Conservation (phyloP, 768 basidiomycete genomes). For the Pisolithus marmoratus region DNA sequence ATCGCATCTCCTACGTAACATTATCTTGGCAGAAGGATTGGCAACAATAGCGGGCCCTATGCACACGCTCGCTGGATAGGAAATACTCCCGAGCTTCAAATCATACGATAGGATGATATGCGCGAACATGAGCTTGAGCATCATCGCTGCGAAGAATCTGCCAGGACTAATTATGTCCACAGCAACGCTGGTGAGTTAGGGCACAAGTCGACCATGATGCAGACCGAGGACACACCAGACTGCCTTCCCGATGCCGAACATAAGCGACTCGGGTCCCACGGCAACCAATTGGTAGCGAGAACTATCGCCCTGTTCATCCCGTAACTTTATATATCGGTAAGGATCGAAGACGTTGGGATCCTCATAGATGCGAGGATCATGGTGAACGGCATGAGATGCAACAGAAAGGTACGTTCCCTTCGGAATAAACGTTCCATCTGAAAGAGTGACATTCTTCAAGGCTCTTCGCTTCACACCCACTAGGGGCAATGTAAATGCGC, state of each 20-base stretch:
- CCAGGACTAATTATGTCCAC: slow-evolving; percentile 26
- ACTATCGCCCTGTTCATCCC: slow-evolving; percentile 26
- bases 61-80: too few species aligned
- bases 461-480: slow-evolving; percentile 29
- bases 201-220: background rate
- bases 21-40: too few species aligned
- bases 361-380: slow-evolving; percentile 21
- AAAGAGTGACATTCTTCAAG: slow-evolving; percentile 29
- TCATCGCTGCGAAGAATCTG: slow-evolving; percentile 36
- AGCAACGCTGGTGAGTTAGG: background rate
- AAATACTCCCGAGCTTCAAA: slow-evolving; percentile 37
- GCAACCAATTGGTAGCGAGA: slow-evolving; percentile 32
- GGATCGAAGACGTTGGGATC: slow-evolving; percentile 37
- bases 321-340: slow-evolving; percentile 41
- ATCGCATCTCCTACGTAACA: too few species aligned
- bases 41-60: too few species aligned
- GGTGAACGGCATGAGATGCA: slow-evolving; percentile 17
- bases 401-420: slow-evolving; percentile 25
- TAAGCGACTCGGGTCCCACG: slow-evolving; percentile 27
- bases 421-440: slow-evolving; percentile 34
- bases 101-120: slow-evolving; percentile 36
- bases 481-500: background rate
- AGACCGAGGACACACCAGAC: slow-evolving; percentile 15
- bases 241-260: slow-evolving; percentile 32
- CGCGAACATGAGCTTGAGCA: slow-evolving; percentile 34